These are phyloP conservation scores for Plasmodium gaboni DNA, from an alignment of 169 alveolate genomes.

Conservation along the genomic window DNA sequence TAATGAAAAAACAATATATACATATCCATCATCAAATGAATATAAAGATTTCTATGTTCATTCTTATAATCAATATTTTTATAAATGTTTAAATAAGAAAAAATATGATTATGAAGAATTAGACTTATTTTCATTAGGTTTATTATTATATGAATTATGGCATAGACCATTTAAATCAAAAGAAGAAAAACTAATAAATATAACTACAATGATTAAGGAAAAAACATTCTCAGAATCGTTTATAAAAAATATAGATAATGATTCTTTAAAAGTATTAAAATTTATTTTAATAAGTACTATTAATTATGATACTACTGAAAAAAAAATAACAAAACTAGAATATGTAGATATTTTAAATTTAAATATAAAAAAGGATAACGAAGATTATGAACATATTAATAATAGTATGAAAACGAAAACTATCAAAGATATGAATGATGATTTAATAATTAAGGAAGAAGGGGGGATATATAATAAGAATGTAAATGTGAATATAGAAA, in stretches of 20 bases:
- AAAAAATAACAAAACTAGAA: conserved; percentile 2
- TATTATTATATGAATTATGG: conserved; percentile 53
- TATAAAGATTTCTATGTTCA: conserved; percentile 37
- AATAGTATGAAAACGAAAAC: background rate
- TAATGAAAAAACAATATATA: background rate
- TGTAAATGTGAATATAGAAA: background rate
- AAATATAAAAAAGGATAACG: conserved; percentile 6
- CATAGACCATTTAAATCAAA: conserved; percentile 43
- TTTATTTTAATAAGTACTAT: conserved; percentile 45
- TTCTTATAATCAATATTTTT: conserved; percentile 55
- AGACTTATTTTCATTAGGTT: conserved; percentile 49
- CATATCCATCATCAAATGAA: conserved; percentile 2
- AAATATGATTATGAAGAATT: conserved; percentile 43
- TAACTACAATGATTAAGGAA: conserved; percentile 26
- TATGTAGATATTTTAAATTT: conserved; percentile 26
- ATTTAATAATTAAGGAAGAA: background rate
- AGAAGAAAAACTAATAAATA: conserved; percentile 36
- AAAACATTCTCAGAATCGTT: conserved; percentile 33
- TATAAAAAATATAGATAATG: conserved; percentile 31
- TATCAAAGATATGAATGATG: background rate
- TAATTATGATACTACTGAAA: conserved; percentile 15
- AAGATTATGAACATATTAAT: conserved; percentile 1
- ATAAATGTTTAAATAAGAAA: conserved; percentile 19
- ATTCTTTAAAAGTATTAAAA: conserved; percentile 49
- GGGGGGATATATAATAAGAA: background rate